Evolutionary conservation across 805 yeast genomes (phyloP).

Genomic region (Starmerella ratchasimensis): DNA sequence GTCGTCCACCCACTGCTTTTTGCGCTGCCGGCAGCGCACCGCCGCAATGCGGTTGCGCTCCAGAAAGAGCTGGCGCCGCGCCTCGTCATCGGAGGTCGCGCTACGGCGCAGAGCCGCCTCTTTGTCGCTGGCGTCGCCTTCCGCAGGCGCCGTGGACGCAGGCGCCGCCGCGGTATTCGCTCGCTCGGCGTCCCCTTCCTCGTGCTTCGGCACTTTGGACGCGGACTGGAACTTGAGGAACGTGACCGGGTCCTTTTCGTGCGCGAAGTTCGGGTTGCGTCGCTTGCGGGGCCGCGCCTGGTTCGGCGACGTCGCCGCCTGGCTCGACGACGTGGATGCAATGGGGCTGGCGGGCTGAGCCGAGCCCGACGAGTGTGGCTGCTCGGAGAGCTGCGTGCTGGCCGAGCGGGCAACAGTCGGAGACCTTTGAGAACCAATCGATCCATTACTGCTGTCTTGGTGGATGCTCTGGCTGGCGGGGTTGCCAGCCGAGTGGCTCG

Average conservation of each 20-base stretch:
- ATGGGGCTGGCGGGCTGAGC: too few relatives aligned
- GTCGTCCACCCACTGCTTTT: slow-evolving; percentile 72
- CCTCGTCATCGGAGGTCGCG: slow-evolving; percentile 50
- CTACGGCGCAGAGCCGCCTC: too few relatives aligned
- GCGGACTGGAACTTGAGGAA: not conserved
- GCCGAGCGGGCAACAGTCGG: too few relatives aligned
- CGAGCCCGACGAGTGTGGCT: too few relatives aligned
- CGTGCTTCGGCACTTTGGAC: not conserved
- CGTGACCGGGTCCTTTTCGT: not conserved
- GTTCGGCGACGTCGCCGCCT: too few relatives aligned
- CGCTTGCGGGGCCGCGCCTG: too few relatives aligned
- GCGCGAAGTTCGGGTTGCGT: too few relatives aligned
- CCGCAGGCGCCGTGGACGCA: not conserved
- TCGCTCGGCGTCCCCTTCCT: not conserved
- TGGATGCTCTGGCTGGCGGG: too few relatives aligned
- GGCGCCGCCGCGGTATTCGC: not conserved
- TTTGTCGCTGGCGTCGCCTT: not conserved
- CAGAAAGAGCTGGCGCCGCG: slow-evolving; percentile 60
- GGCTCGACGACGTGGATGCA: too few relatives aligned
- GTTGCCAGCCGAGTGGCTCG: too few relatives aligned
- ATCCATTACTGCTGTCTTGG: too few relatives aligned
- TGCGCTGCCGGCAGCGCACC: slow-evolving; percentile 84
- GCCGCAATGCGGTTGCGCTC: slow-evolving; percentile 95
- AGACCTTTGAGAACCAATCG: too few relatives aligned
- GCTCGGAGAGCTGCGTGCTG: not conserved